These are phyloP conservation scores for Borovskyia barvae DNA, from an alignment of 208 protist genomes.

Conservation along the genomic window DNA sequence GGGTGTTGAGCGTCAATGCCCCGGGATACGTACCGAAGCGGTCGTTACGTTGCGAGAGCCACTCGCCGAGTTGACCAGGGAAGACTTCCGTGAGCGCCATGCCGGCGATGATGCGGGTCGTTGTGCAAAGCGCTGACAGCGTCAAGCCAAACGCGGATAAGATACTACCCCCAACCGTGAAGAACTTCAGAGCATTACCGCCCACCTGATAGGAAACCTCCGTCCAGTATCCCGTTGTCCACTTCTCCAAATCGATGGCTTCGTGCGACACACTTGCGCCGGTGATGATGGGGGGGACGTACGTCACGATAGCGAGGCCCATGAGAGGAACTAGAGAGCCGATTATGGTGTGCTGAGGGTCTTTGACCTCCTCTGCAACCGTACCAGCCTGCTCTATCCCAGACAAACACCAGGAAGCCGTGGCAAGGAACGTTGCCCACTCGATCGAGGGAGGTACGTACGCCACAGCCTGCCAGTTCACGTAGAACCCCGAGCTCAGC, in stretches of 20 bases:
- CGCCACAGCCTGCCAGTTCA: conserved; percentile 72
- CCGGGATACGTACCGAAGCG: conserved; percentile 77
- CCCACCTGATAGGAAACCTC: conserved; percentile 49
- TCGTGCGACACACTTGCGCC: conserved; percentile 54
- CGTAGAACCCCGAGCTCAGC: conserved; percentile 50
- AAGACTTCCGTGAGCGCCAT: conserved; percentile 72
- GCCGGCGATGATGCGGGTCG: conserved; percentile 62
- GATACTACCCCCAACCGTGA: conserved; percentile 53
- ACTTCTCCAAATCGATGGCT: conserved; percentile 48
- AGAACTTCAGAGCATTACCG: conserved; percentile 36
- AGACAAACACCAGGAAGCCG: conserved; percentile 82
- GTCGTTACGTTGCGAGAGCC: conserved; percentile 48
- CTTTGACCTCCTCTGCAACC: conserved; percentile 63
- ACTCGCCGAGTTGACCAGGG: conserved; percentile 45
- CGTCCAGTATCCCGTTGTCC: conserved; percentile 74
- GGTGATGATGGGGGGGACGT: conserved; percentile 68
- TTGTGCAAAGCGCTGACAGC: conserved; percentile 74
- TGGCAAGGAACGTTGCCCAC: conserved; percentile 73
- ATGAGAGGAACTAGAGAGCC: conserved; percentile 61
- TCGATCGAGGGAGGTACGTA: conserved; percentile 55
- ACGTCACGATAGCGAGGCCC: conserved; percentile 63
- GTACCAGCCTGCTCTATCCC: conserved; percentile 75
- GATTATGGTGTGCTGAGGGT: conserved; percentile 67
- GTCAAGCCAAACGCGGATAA: conserved; percentile 70
- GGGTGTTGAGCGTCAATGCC: conserved; percentile 64